phyloP scores from a whole-genome alignment of 495 filamentous ascomycete species.

The Trichoderma orchidacearum region DNA sequence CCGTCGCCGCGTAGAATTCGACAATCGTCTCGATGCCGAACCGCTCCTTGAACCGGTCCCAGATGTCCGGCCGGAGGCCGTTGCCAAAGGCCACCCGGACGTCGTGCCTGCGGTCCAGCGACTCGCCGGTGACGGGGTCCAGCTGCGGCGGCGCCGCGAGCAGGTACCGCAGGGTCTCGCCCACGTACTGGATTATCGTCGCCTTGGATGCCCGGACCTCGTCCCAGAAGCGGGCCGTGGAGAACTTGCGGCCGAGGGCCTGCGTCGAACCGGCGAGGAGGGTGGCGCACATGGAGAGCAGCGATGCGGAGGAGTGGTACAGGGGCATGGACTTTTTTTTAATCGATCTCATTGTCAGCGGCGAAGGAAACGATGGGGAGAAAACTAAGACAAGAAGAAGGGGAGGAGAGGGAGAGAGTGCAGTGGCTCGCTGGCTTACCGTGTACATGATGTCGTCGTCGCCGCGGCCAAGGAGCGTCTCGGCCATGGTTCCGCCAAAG shows the following conservation, averaged over 20 bases:
- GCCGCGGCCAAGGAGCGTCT: conserved; percentile 43
- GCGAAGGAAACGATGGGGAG: neutral
- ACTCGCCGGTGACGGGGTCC: conserved; percentile 51
- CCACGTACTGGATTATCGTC: conserved; percentile 87
- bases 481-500: conserved; percentile 37
- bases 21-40: conserved; percentile 69
- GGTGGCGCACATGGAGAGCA: conserved; percentile 52
- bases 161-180: conserved; percentile 87
- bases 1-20: conserved; percentile 88
- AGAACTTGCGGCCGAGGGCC: conserved; percentile 69
- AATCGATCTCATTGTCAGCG: neutral
- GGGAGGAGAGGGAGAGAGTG: no score
- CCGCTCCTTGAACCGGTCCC: conserved; percentile 75
- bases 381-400: neutral
- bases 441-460: conserved; percentile 66
- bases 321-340: conserved; percentile 86
- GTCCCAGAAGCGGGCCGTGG: conserved; percentile 67
- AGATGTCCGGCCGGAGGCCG: conserved; percentile 83
- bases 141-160: conserved; percentile 53
- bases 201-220: conserved; percentile 60
- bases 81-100: conserved; percentile 83
- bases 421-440: no score
- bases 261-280: conserved; percentile 52
- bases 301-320: conserved; percentile 73
- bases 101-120: conserved; percentile 63